phyloP scores from a whole-genome alignment of 75 land plant genomes.

The Pinus albicaulis region DNA sequence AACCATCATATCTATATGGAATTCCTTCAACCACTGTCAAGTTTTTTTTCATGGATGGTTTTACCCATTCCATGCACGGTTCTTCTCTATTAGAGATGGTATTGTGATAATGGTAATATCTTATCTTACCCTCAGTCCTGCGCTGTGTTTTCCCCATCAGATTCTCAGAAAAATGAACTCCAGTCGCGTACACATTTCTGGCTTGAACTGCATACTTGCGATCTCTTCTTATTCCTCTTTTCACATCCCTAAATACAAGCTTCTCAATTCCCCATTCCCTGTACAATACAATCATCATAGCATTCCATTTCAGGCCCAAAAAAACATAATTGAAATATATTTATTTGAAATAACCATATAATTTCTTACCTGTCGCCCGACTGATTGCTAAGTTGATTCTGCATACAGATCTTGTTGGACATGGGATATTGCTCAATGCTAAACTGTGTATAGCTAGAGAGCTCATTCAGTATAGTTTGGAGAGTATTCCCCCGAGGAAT shows the following conservation, averaged over 20 bases:
- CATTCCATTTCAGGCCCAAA: too few relatives aligned
- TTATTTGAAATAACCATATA: background rate
- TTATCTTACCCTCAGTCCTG: constrained; percentile 39
- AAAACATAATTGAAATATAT: too few relatives aligned
- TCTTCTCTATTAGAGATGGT: constrained; percentile 21
- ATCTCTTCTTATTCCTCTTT: constrained; percentile 58
- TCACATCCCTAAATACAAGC: constrained; percentile 55
- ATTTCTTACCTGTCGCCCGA: background rate
- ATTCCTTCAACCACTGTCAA: constrained; percentile 15
- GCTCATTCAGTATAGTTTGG: constrained; percentile 33
- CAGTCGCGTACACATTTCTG: constrained; percentile 60
- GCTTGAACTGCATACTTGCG: constrained; percentile 90
- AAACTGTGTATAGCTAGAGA: constrained; percentile 59
- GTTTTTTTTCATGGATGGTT: constrained; percentile 12
- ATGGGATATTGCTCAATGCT: constrained; percentile 76
- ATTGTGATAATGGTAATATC: constrained; percentile 74
- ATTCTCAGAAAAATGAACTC: constrained; percentile 80
- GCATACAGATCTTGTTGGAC: constrained; percentile 60
- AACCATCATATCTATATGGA: constrained; percentile 37
- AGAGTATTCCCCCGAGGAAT: constrained; percentile 36
- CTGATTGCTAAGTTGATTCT: too few relatives aligned
- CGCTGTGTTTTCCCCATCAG: constrained; percentile 45
- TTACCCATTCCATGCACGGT: constrained; percentile 27
- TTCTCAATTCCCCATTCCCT: constrained; percentile 95
- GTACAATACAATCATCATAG: background rate